These are phyloP conservation scores for Saturnispora zaruensis DNA, from an alignment of 805 yeast species.

Conservation along the genomic window DNA sequence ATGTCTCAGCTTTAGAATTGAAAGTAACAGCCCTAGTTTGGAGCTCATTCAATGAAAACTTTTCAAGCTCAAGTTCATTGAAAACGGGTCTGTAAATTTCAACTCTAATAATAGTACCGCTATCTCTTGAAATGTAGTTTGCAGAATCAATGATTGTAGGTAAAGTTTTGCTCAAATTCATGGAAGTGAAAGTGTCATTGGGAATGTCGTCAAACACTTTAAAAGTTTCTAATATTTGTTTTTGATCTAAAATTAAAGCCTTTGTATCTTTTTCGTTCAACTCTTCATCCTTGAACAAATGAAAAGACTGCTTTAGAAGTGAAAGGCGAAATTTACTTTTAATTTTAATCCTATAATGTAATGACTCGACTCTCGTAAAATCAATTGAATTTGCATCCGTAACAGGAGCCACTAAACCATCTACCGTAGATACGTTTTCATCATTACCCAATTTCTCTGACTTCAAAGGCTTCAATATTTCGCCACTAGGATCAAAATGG, in stretches of 20 bases:
- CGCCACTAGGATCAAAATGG: constrained; percentile 13
- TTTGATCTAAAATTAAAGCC: constrained; percentile 16
- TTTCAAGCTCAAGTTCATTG: constrained; percentile 35
- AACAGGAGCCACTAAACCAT: constrained; percentile 23
- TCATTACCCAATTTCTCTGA: constrained; percentile 1
- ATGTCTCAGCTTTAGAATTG: constrained; percentile 19
- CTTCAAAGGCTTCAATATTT: neutral
- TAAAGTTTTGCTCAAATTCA: constrained; percentile 14
- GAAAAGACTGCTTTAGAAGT: constrained; percentile 21
- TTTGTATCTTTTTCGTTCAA: constrained; percentile 21
- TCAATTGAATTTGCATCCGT: constrained; percentile 9
- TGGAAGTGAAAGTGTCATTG: neutral
- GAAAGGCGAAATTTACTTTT: constrained; percentile 15
- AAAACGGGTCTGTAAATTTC: constrained; percentile 48
- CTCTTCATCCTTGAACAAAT: constrained; percentile 21
- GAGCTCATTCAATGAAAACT: constrained; percentile 43
- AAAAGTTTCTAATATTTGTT: neutral
- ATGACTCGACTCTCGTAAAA: constrained; percentile 16
- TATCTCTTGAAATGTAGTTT: constrained; percentile 36
- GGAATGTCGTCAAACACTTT: constrained; percentile 7
- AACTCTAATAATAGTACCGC: constrained; percentile 42
- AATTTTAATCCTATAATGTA: constrained; percentile 25
- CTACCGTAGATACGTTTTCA: constrained; percentile 14
- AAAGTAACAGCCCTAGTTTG: constrained; percentile 38
- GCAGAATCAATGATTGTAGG: constrained; percentile 39